Conservation (phyloP, 2,329 filamentous ascomycete genomes). For the Talaromyces amestolkiae region DNA sequence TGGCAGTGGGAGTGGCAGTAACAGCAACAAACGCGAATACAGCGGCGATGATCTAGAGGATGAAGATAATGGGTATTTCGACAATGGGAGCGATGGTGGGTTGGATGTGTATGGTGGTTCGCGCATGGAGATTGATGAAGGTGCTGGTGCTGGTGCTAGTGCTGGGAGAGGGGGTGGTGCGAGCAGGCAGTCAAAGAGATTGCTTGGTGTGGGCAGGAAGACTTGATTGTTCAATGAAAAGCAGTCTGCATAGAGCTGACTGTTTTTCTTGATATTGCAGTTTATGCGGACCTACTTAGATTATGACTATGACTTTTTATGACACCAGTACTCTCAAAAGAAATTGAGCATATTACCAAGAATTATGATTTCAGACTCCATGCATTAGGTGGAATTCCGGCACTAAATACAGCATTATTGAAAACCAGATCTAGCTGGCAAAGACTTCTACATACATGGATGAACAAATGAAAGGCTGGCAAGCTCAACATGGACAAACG, state of each 20-base stretch:
- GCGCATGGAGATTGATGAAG: slow-evolving; percentile 43
- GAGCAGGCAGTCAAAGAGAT: slow-evolving; percentile 35
- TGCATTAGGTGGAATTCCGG: background rate
- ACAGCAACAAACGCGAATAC: slow-evolving; percentile 42
- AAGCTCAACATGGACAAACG: background rate
- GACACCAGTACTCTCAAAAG: background rate
- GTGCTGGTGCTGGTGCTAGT: slow-evolving; percentile 22
- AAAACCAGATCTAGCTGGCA: slow-evolving; percentile 9
- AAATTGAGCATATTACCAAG: background rate
- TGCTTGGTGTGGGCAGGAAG: slow-evolving; percentile 36
- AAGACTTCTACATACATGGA: slow-evolving; percentile 3
- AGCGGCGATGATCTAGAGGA: slow-evolving; percentile 36
- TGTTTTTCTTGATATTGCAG: background rate
- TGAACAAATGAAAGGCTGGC: background rate
- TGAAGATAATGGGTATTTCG: slow-evolving; percentile 39
- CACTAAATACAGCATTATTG: background rate
- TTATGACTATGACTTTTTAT: slow-evolving; percentile 5
- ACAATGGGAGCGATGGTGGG: slow-evolving; percentile 30
- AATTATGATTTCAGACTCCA: background rate
- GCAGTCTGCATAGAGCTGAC: background rate
- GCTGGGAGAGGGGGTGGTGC: slow-evolving; percentile 15
- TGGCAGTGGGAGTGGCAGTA: slow-evolving; percentile 5
- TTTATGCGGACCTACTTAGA: background rate
- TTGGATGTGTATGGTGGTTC: slow-evolving; percentile 25
- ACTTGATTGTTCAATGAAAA: slow-evolving; percentile 20